Conservation (phyloP, 2,329 filamentous ascomycete genomes). For the Fusarium armeniacum region DNA sequence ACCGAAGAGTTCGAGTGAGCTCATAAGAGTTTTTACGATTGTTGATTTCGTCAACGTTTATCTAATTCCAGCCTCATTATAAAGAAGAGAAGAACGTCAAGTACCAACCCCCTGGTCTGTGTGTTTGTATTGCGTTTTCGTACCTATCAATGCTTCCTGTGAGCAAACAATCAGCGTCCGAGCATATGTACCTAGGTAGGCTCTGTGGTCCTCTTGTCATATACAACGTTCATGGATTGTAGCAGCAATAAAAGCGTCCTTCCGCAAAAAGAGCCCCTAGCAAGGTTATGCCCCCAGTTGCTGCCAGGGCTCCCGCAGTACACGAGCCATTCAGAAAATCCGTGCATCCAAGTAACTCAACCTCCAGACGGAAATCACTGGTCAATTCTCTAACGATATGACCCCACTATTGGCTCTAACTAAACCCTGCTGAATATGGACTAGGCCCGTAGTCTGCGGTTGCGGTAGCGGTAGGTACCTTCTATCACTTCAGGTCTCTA, state of each 20-base stretch:
- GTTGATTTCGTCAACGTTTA: not conserved
- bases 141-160: not conserved
- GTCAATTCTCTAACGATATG: slow-evolving; percentile 15
- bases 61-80: not conserved
- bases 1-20: not conserved
- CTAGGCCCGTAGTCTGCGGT: slow-evolving; percentile 18
- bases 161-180: slow-evolving; percentile 8
- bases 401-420: slow-evolving; percentile 38
- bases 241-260: slow-evolving; percentile 4
- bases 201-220: not conserved
- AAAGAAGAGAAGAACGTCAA: not conserved
- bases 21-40: slow-evolving; percentile 1
- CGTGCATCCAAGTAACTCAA: slow-evolving; percentile 16
- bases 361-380: slow-evolving; percentile 27
- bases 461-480: slow-evolving; percentile 11
- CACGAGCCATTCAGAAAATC: slow-evolving; percentile 43
- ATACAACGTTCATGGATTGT: not conserved
- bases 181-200: not conserved
- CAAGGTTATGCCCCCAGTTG: slow-evolving; percentile 46
- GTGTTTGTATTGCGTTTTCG: not conserved
- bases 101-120: not conserved
- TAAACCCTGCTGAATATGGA: slow-evolving; percentile 32
- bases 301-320: slow-evolving; percentile 49
- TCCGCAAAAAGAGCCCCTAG: slow-evolving; percentile 35
- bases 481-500: slow-evolving; percentile 4